Percentiles rank a stretch among this genome's conserved stretches.
These are phyloP conservation scores for Periconia sp. DNA, from an alignment of 2,329 filamentous ascomycete species.

Conservation along the genomic window DNA sequence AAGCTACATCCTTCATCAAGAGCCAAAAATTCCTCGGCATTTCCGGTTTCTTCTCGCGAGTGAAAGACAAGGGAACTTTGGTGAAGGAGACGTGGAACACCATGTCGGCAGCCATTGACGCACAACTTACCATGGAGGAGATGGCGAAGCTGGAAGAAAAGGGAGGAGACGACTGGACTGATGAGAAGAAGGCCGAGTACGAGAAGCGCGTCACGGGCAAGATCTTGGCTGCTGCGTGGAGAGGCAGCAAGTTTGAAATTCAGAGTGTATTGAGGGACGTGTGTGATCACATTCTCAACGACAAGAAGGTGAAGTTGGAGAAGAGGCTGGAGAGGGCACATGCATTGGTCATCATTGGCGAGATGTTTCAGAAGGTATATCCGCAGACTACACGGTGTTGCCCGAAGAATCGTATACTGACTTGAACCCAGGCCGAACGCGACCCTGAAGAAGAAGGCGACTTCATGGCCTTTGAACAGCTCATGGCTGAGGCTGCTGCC, in stretches of 20 bases:
- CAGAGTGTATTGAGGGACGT: slow-evolving; percentile 94
- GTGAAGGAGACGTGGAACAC: slow-evolving; percentile 99
- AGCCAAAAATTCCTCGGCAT: slow-evolving; percentile 97
- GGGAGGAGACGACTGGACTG: slow-evolving; percentile 96
- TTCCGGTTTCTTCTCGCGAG: slow-evolving; percentile 86
- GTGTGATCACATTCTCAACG: slow-evolving; percentile 82
- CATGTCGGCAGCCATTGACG: slow-evolving; percentile 92
- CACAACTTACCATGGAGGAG: slow-evolving; percentile 97
- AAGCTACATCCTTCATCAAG: slow-evolving; percentile 84
- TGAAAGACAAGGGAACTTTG: slow-evolving; percentile 95
- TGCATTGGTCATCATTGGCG: slow-evolving; percentile 83
- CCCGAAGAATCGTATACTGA: too few relatives aligned
- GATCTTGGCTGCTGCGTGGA: slow-evolving; percentile 95
- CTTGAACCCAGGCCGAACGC: slow-evolving; percentile 68
- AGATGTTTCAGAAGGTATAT: slow-evolving; percentile 82
- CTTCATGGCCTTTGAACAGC: slow-evolving; percentile 97
- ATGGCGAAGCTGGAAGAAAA: slow-evolving; percentile 96
- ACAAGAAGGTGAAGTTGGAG: slow-evolving; percentile 73
- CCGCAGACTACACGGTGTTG: too few relatives aligned
- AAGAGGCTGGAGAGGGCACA: slow-evolving; percentile 92
- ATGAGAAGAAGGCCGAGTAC: slow-evolving; percentile 94
- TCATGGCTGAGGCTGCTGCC: slow-evolving; percentile 92
- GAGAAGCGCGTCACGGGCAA: slow-evolving; percentile 96
- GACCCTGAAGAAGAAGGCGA: slow-evolving; percentile 96
- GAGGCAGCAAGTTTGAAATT: slow-evolving; percentile 96